Evolutionary conservation across 805 yeast species (phyloP), one percentile per base, ranked within the genome.

Genomic region (Cyberlindnera samutprakarnensis): DNA sequence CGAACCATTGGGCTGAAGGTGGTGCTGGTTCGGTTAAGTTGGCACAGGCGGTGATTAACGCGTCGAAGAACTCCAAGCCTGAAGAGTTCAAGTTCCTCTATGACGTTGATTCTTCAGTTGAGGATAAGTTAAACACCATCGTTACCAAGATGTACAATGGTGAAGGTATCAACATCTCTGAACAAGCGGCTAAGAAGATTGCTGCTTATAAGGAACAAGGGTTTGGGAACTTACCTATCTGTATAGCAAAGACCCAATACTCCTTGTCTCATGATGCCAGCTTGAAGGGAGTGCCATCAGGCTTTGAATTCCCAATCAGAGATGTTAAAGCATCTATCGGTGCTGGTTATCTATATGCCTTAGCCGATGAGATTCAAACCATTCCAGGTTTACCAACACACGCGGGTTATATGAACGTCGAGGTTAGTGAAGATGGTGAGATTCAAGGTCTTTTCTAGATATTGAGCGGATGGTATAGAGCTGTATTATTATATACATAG

Each of bases 1-100:
- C 88, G 18, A 78, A 82, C 68, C 94, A 82, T 55, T 82, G 90
- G 90, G 87, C 78, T 52, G 72, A 78, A 61, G 94, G 94, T 65
- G 94, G 94, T 51, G 62, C 59, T 41, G 94, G 94, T 48, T 86
- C 94, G 2, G 68, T 79, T 36, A 77, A 73, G 35, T 65, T 82
- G 46, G 94, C 92, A 29, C 48, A 74, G 31, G 80, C 85, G 28
- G 79, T 82, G 41, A 75, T 79, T 38, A 64, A 66, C 37, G 78
- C 84, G 12, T 70, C 75, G 27, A 65, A 71, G 51, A 57, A 66
- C 25, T 54, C 62, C 37, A 62, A 61, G 39, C 53, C 53, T 23
- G 47, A 52, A 12, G 51, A 66, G 23, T 61, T 62, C 60, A 54
- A 59, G 37, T 81, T 74, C 63, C 62, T 78, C 49, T 82, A 82